A percentile compares a stretch with the other conserved stretches of the same genome.
Evolutionary conservation across 2,329 filamentous ascomycete species (phyloP).

Genomic region (Aspergillus costaricaensis): DNA sequence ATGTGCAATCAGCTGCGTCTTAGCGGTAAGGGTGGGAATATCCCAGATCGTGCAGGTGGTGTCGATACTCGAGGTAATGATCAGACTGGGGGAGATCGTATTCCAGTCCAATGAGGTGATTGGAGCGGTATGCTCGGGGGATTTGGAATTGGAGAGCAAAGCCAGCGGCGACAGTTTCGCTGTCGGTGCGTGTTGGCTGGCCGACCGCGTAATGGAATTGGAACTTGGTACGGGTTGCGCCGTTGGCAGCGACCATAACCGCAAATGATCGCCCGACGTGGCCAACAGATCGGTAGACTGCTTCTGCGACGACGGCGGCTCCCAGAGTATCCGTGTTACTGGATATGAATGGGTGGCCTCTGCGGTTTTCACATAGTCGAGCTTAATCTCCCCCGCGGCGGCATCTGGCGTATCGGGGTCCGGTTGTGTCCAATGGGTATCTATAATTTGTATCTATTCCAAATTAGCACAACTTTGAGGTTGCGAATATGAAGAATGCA

Average conservation of each 20-base stretch:
- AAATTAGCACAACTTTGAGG: slow-evolving; percentile 17
- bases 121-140: slow-evolving; percentile 94
- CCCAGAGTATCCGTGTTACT: slow-evolving; percentile 92
- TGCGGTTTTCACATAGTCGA: slow-evolving; percentile 91
- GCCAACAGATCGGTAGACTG: slow-evolving; percentile 92
- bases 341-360: slow-evolving; percentile 98
- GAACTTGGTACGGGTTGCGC: slow-evolving; percentile 60
- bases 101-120: slow-evolving; percentile 98
- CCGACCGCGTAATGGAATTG: slow-evolving; percentile 70
- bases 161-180: slow-evolving; percentile 89
- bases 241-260: slow-evolving; percentile 85
- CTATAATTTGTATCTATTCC: slow-evolving; percentile 88
- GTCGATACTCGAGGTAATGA: slow-evolving; percentile 98
- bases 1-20: slow-evolving; percentile 96
- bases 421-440: slow-evolving; percentile 75
- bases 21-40: slow-evolving; percentile 94
- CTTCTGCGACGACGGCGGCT: slow-evolving; percentile 91
- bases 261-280: slow-evolving; percentile 90
- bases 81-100: slow-evolving; percentile 90
- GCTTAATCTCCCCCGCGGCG: slow-evolving; percentile 60
- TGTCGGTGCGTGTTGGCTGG: slow-evolving; percentile 62
- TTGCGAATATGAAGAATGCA: slow-evolving; percentile 7
- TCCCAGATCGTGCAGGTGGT: slow-evolving; percentile 99
- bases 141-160: slow-evolving; percentile 95
- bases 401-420: slow-evolving; percentile 70